Percentiles rank a stretch among this genome's conserved stretches.
Evolutionary conservation across 441 rosid genomes (phyloP).

Genomic region (Populus hybrid): DNA sequence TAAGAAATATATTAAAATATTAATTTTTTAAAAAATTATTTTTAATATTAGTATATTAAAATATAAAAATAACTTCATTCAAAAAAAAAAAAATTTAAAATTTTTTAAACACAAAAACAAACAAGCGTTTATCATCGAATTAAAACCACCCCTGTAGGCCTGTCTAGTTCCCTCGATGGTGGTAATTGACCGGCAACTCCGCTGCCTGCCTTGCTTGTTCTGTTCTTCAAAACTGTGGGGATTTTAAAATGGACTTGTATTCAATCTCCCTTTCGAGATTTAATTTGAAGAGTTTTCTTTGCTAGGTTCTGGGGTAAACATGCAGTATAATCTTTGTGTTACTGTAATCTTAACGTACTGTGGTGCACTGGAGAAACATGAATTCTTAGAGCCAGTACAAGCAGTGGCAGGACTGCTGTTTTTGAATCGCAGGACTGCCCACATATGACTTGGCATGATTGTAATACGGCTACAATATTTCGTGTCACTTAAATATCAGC

Average conservation of each 20-base stretch:
- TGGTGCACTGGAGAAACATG: conserved; percentile 17
- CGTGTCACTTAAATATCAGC: not conserved
- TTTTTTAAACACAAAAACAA: too few relatives aligned
- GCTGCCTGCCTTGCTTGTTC: too few relatives aligned
- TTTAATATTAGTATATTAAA: too few relatives aligned
- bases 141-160: too few relatives aligned
- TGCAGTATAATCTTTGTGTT: not conserved
- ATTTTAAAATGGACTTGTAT: too few relatives aligned
- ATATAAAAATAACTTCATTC: too few relatives aligned
- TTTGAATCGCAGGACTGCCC: conserved; percentile 1
- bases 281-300: not conserved
- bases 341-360: conserved; percentile 4
- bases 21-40: too few relatives aligned
- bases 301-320: not conserved
- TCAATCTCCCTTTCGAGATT: not conserved
- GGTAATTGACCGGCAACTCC: not conserved
- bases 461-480: not conserved
- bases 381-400: not conserved
- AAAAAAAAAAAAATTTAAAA: too few relatives aligned
- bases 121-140: too few relatives aligned
- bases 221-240: too few relatives aligned
- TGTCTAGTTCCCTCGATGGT: not conserved
- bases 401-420: conserved; percentile 9
- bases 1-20: too few relatives aligned
- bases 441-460: not conserved